Conservation (phyloP, 2,329 filamentous ascomycete species). For the Cytospora chrysosperma region DNA sequence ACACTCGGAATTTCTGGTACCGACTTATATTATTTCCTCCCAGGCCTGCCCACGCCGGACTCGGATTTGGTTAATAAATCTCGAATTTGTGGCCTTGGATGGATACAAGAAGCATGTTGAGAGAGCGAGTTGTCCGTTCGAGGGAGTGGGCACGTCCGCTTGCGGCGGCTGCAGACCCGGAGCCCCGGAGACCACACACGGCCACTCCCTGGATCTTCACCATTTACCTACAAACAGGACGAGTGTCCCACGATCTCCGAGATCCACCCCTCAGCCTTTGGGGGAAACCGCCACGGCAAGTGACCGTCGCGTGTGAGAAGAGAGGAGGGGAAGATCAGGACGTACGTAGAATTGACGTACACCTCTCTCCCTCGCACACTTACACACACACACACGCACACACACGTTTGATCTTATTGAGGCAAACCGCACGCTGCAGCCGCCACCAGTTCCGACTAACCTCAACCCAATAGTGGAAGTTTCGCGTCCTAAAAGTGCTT, state of each 20-base stretch:
- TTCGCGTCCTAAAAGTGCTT: not conserved
- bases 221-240: not conserved
- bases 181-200: too few species aligned
- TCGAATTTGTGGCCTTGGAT: not conserved
- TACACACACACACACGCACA: too few species aligned
- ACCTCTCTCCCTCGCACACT: too few species aligned
- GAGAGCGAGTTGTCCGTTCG: not conserved
- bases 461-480: not conserved
- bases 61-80: not conserved
- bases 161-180: not conserved
- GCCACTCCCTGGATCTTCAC: not conserved
- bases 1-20: not conserved
- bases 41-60: not conserved
- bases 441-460: not conserved
- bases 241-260: not conserved
- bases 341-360: not conserved
- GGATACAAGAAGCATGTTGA: not conserved
- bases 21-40: not conserved
- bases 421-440: too few species aligned
- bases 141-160: not conserved
- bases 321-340: not conserved
- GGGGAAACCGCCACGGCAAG: not conserved
- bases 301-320: not conserved
- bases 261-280: not conserved
- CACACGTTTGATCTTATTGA: too few species aligned